Base-by-base conservation (phyloP, 306 rosid species). In the Pterocarpus macrocarpus region DNA sequence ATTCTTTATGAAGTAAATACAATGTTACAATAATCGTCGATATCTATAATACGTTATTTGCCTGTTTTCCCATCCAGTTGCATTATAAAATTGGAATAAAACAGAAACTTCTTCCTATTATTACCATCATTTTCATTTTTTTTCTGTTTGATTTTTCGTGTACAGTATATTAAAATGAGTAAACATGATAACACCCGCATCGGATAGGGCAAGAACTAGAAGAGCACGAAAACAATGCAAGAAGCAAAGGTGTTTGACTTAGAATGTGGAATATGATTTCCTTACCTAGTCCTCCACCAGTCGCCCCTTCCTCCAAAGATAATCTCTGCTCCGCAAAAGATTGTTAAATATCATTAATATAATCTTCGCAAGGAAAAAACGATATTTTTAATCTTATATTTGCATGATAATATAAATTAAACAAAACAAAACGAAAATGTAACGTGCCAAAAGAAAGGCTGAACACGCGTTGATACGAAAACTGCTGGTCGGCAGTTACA, bases 151-250 rank as follows among this genome's bases (percentile, higher is more conserved):
- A 39, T 57, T 38, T 59, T 12, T 34, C 15, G 67, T 15, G 59
- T 1, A 47, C 8, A 4, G 2, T 8, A 47, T 35, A 63, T 76
- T 50, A 49, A 49, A 34, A 49, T 63, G 28, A 16, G 53, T 50
- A 34, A n/a, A 12, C 3, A 36, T 64, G 80, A 52, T 77, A 64
- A 77, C 28, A 52, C 73, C 73, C 41, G 34, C 73, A 64, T 65
- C 41, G 73, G 81, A 35, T 50, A 12, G 4, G n/a, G 52, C 11
- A 0, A 13, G 64, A 6, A 50, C 64, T n/a, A 77, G 73, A 36
- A 76, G 15, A 76, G 64, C 47, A 62, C 62, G 22, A 45, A 47
- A 45, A 62, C 12, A 15, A 7, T 43, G 17, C 13, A 0, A 8
- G 5, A 8, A 1, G 39, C 2, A 2, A 50, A 47, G 9, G 35